Base-by-base conservation (phyloP, 2,329 filamentous ascomycete species). In the Sarocladium strictum region DNA sequence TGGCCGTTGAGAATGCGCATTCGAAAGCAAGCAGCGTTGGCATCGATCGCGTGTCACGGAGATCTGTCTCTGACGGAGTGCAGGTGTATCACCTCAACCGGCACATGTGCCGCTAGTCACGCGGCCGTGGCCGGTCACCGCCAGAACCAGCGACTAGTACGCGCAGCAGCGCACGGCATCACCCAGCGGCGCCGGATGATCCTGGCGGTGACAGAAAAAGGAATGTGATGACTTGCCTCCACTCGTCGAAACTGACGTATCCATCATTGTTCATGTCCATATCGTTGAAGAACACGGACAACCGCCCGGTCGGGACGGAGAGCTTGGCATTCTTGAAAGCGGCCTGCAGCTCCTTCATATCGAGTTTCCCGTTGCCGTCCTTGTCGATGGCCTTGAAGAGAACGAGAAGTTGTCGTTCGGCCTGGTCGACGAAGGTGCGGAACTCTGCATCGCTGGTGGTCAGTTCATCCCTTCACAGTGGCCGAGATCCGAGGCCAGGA, bases 231-330 rank as follows among this genome's bases (percentile, higher is more conserved):
- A 76, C 86, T 72, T 84, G 97, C 93, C 93, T 86, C 94, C 94
- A 97, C 79, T 99, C 94, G 61, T 90, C 85, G 71, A 96, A 97
- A 58, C 80, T 91, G 62, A 97, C 96, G 59, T 76, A 84, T 49
- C 91, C 91, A 68, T 99, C 92, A 62, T 86, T 82, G 72, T 99
- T 93, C 66, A 83, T 80, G 69, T 99, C 94, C 63, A 99, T 87
- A 67, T 96, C 87, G 59, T 81, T 75, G 67, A 99, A 97, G 74
- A 99, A 97, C 58, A 85, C 81, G 59, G 90, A 82, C 45, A 99
- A 75, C 65, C 90, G 88, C 54, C 85, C 81, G 61, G 78, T 84
- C 21, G 91, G 87, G 12, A 97, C 86, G 9, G 84, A 80, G 52
- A 99, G 77, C 32, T 92, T 92, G 37, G 90, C 87, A 53, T 78